Evolutionary conservation across 2,329 filamentous ascomycete species (phyloP), one percentile per base, ranked within the genome.

Genomic region (Hypoxylon sp.): DNA sequence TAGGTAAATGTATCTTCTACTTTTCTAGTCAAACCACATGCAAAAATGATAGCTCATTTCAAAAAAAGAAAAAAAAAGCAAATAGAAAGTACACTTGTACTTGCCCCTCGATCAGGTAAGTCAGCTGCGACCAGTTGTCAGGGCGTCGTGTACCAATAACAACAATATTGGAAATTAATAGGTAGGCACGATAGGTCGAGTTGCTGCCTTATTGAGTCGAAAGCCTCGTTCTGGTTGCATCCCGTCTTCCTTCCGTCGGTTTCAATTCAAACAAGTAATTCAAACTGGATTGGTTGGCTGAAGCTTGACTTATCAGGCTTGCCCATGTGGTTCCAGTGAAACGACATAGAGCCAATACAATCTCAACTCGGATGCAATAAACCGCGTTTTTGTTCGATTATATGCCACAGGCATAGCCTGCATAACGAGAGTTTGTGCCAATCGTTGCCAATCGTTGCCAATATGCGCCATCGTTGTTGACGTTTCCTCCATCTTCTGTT

Each of bases 301-400:
- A 48, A 46, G 6, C 58, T 36, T 3, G 52, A 34, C 34, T 59
- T 32, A 1, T n/a, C 7, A 28, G 38, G 19, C 30, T 19, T 41
- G 63, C 63, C 52, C 52, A 66, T 50, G 63, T 63, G 63, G 63
- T 63, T 55, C 63, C 63, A 66, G 48, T 63, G 25, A 62, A 52
- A 14, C 46, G 14, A 19, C 6, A 21, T 6, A n/a, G 19, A 21
- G 28, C 52, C 38, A 60, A 49, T 41, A 25, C 34, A 45, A 21
- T 38, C 30, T 59, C 50, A 45, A 28, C 36, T 30, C 28, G 3
- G 19, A 21, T 51, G 19, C 36, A 52, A 25, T 17, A 21, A 52
- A 55, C 49, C 28, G 28, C 41, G 11, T 43, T 55, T 17, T 28
- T 45, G 11, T 25, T 43, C 10, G 43, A 7, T 14, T 10, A 38